Evolutionary conservation across 352 stramenopile species (phyloP).

Genomic region (Phytophthora palmivora): DNA sequence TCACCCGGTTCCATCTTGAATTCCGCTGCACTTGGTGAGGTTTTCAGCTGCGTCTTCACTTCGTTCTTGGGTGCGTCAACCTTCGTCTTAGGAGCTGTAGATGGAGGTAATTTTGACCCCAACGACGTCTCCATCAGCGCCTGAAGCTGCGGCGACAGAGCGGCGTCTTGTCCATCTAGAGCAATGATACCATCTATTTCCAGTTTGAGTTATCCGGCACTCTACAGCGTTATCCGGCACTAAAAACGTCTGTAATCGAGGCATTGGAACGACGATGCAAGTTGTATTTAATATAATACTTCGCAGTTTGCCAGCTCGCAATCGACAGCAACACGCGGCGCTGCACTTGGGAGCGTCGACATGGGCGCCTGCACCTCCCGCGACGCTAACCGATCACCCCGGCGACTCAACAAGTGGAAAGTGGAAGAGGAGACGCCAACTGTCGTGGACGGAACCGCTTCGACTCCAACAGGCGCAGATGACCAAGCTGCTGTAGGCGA

Average conservation of each 20-base stretch:
- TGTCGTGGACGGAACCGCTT: conserved; percentile 17
- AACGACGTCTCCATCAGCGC: conserved; percentile 70
- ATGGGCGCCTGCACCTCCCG: conserved; percentile 69
- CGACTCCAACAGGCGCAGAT: conserved; percentile 19
- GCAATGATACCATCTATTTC: too few relatives aligned
- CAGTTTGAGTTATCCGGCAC: too few relatives aligned
- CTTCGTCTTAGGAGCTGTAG: neutral
- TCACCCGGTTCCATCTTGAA: too few relatives aligned
- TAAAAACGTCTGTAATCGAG: too few relatives aligned
- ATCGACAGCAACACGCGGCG: too few relatives aligned
- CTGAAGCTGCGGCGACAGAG: conserved; percentile 74
- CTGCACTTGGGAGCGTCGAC: neutral
- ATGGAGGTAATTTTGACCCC: conserved; percentile 38
- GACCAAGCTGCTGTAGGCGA: conserved; percentile 25
- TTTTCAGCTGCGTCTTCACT: conserved; percentile 2
- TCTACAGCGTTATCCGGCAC: too few relatives aligned
- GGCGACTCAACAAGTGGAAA: conserved; percentile 57
- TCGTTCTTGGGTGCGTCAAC: neutral
- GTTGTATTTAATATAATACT: conserved; percentile 7
- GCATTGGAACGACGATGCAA: conserved; percentile 28
- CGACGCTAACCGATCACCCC: conserved; percentile 19
- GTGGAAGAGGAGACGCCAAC: conserved; percentile 37
- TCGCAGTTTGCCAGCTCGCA: too few relatives aligned
- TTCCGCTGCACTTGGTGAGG: conserved; percentile 5
- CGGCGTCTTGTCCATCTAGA: conserved; percentile 39